These are phyloP conservation scores for Hymenoscyphus scutula DNA, from an alignment of 2,329 filamentous ascomycete genomes.

Conservation along the genomic window DNA sequence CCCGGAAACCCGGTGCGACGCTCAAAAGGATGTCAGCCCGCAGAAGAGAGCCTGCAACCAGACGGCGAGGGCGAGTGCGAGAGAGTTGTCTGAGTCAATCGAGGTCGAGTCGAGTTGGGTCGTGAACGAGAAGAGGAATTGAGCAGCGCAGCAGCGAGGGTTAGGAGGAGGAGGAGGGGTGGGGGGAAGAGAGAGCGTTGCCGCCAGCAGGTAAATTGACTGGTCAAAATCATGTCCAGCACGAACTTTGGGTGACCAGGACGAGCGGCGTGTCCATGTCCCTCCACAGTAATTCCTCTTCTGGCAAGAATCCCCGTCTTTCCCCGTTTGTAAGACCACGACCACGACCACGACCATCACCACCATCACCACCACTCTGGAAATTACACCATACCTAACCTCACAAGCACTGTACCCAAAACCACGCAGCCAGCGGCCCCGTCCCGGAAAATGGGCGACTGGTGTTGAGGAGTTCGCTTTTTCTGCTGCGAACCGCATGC, in stretches of 20 bases:
- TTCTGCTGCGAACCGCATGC: background rate
- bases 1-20: too few species aligned
- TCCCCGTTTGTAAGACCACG: background rate
- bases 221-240: constrained; percentile 5
- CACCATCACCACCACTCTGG: background rate
- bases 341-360: too few species aligned
- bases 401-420: background rate
- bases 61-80: too few species aligned
- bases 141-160: too few species aligned
- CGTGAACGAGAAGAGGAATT: too few species aligned
- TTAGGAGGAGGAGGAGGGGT: background rate
- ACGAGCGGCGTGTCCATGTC: background rate
- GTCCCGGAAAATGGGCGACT: constrained; percentile 2
- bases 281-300: constrained; percentile 1
- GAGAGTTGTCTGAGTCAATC: too few species aligned
- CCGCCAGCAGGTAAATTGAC: background rate
- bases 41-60: too few species aligned
- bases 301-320: background rate
- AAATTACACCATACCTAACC: background rate
- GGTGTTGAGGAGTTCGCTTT: background rate
- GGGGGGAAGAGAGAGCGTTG: background rate
- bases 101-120: too few species aligned
- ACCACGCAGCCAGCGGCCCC: background rate
- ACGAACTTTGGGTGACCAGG: constrained; percentile 2
- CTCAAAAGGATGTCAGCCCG: too few species aligned